phyloP scores from a whole-genome alignment of 179 eudicot species.

The Drosera spatulata region DNA sequence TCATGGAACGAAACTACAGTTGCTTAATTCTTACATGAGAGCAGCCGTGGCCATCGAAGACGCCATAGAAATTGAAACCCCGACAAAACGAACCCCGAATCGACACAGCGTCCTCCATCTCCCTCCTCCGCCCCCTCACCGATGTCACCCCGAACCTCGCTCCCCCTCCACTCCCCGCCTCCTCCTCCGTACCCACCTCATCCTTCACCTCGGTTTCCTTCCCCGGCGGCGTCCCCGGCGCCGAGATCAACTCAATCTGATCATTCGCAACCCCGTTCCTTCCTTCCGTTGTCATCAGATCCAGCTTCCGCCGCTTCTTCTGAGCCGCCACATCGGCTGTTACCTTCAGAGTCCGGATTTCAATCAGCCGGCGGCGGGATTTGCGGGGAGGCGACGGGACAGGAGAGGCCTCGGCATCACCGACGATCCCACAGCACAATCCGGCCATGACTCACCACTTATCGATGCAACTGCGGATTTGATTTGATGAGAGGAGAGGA shows the following conservation, averaged over 20 bases:
- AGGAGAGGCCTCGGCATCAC: constrained; percentile 26
- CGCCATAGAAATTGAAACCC: not conserved
- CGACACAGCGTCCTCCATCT: constrained; percentile 4
- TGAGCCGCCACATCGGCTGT: constrained; percentile 21
- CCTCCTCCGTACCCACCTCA: not conserved
- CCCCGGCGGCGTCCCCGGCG: not conserved
- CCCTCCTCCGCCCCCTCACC: constrained; percentile 3
- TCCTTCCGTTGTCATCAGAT: not conserved
- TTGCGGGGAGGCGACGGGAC: constrained; percentile 19
- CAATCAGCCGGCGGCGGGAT: constrained; percentile 53
- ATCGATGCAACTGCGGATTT: not conserved
- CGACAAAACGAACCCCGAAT: not conserved
- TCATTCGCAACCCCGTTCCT: constrained; percentile 15
- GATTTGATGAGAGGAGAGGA: not conserved
- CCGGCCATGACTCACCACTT: constrained; percentile 44
- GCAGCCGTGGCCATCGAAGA: constrained; percentile 7
- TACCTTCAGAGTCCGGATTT: constrained; percentile 39
- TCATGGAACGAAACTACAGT: not conserved
- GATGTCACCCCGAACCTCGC: constrained; percentile 3
- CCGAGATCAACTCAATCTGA: constrained; percentile 10
- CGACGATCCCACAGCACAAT: constrained; percentile 32
- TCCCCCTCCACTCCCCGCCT: not conserved
- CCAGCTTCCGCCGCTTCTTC: constrained; percentile 29
- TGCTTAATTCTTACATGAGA: constrained; percentile 1
- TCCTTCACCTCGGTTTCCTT: not conserved